These are phyloP conservation scores for Tagetes erecta DNA, from an alignment of 129 eudicot species.

Conservation along the genomic window DNA sequence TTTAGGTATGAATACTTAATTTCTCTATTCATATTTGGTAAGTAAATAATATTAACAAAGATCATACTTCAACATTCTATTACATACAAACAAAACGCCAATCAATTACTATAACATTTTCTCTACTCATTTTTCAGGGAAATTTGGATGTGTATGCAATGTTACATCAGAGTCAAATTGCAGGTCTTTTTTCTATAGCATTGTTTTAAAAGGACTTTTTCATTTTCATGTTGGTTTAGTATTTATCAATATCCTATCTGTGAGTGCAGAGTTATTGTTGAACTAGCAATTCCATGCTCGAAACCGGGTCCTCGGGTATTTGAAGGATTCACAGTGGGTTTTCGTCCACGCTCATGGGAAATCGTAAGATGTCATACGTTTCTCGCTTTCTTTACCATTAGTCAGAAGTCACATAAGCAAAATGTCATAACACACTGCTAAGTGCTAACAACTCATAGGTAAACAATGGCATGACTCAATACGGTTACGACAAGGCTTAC, in stretches of 20 bases:
- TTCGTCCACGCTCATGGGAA: constrained; percentile 91
- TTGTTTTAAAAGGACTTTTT: too few relatives aligned
- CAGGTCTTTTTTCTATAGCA: too few relatives aligned
- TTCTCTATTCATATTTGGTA: not conserved
- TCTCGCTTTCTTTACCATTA: not conserved
- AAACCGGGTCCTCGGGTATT: constrained; percentile 73
- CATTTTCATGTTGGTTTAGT: too few relatives aligned
- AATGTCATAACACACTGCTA: constrained; percentile 14
- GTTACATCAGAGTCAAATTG: constrained; percentile 66
- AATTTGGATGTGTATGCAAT: constrained; percentile 78
- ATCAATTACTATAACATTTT: not conserved
- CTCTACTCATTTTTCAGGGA: constrained; percentile 45
- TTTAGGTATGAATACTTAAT: not conserved
- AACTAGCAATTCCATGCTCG: constrained; percentile 85
- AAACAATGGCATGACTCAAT: constrained; percentile 85
- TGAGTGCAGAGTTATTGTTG: constrained; percentile 56
- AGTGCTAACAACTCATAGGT: constrained; percentile 50
- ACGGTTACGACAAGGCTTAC: constrained; percentile 69
- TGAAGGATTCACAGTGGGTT: constrained; percentile 93
- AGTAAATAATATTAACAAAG: not conserved
- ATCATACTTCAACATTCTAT: not conserved
- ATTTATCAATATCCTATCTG: too few relatives aligned
- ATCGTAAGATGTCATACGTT: constrained; percentile 44
- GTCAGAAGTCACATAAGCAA: constrained; percentile 7
- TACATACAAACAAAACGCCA: not conserved